These are phyloP conservation scores for Tetrahymena thermophila DNA, from an alignment of 73 alveolate genomes.

Conservation along the genomic window DNA sequence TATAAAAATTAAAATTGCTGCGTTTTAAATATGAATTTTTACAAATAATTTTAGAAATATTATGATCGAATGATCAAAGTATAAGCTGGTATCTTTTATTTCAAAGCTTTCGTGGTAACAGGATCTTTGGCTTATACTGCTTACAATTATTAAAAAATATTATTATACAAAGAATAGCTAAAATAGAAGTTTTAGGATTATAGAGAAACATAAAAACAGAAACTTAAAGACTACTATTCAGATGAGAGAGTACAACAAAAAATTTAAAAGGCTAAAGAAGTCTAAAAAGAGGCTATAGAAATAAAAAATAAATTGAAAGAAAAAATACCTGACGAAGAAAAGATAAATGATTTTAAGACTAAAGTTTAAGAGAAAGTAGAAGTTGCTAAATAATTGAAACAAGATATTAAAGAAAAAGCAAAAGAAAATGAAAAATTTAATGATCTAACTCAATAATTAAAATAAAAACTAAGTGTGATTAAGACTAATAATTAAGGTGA, in stretches of 20 bases:
- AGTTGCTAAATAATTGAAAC: background rate
- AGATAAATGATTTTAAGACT: background rate
- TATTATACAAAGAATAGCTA: background rate
- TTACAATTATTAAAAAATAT: background rate
- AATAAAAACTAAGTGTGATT: too few species aligned
- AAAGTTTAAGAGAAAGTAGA: background rate
- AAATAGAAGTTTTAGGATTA: background rate
- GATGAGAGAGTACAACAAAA: background rate
- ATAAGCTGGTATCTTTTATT: too few species aligned
- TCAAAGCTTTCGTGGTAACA: background rate
- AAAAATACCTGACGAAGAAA: background rate
- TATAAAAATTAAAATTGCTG: background rate
- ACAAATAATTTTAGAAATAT: too few species aligned
- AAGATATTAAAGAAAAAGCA: background rate
- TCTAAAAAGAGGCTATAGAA: background rate
- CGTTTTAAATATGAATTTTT: background rate
- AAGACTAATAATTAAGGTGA: too few species aligned
- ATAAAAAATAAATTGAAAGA: background rate
- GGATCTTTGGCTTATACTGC: background rate
- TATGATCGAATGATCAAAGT: background rate
- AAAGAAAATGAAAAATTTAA: background rate
- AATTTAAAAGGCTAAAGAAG: background rate
- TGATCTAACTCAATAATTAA: background rate
- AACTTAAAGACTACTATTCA: background rate
- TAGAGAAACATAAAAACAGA: background rate